Percentiles rank a stretch among this genome's conserved stretches.
Conservation (phyloP, 2,329 filamentous ascomycete genomes). For the Calonectria fujianensis region DNA sequence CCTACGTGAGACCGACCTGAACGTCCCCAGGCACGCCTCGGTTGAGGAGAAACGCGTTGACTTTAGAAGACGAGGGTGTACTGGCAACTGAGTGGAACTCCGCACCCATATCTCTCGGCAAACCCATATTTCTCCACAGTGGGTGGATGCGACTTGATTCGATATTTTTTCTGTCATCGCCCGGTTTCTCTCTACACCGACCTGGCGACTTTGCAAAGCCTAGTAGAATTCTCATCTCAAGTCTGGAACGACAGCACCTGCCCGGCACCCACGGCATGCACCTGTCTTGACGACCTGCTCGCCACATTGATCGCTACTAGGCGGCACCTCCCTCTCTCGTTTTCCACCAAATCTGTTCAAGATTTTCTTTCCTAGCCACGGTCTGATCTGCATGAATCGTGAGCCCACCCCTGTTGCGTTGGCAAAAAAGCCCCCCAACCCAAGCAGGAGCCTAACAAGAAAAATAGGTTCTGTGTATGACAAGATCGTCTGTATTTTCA, state of each 20-base stretch:
- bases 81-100: conserved; percentile 18
- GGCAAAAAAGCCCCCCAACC: not conserved
- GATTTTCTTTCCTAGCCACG: conserved; percentile 2
- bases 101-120: conserved; percentile 26
- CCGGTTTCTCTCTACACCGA: conserved; percentile 25
- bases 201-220: conserved; percentile 14
- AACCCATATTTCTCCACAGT: conserved; percentile 10
- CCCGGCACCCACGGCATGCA: conserved; percentile 10
- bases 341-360: not conserved
- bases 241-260: not conserved
- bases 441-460: not conserved
- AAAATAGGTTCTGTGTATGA: conserved; percentile 10
- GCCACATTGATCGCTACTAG: conserved; percentile 7
- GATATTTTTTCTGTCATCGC: conserved; percentile 18
- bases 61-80: conserved; percentile 4
- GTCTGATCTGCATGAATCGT: conserved; percentile 27
- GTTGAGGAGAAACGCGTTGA: conserved; percentile 15
- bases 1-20: conserved; percentile 3
- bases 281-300: not conserved
- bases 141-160: conserved; percentile 4
- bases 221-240: not conserved
- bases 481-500: not conserved
- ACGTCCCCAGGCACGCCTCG: conserved; percentile 10
- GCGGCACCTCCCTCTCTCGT: not conserved
- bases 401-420: not conserved